These are phyloP conservation scores for Rhodotorula sp. DNA, from an alignment of 1,284 basidiomycete species.

Conservation along the genomic window DNA sequence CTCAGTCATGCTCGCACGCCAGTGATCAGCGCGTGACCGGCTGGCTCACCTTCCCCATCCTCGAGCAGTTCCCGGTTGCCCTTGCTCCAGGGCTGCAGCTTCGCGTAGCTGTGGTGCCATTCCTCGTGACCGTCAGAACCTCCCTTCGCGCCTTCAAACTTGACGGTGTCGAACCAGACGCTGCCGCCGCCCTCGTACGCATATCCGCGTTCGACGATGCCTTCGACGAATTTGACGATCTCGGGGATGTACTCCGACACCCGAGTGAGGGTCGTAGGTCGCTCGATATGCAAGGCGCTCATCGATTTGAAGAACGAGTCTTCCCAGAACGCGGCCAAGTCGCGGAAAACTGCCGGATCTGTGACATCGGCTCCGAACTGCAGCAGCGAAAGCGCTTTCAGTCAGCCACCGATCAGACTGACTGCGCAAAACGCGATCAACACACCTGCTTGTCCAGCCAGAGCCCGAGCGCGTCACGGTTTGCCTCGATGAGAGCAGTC, in stretches of 20 bases:
- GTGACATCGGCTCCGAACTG: conserved; percentile 77
- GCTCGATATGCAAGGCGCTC: conserved; percentile 77
- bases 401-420: not conserved
- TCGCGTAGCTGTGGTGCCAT: conserved; percentile 80
- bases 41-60: conserved; percentile 78
- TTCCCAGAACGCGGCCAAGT: conserved; percentile 88
- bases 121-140: conserved; percentile 43
- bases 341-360: conserved; percentile 81
- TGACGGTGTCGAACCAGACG: conserved; percentile 90
- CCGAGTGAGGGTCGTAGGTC: conserved; percentile 86
- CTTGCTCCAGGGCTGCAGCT: conserved; percentile 92
- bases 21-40: not conserved
- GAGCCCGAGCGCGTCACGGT: conserved; percentile 70
- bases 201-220: conserved; percentile 83
- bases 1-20: not conserved
- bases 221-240: conserved; percentile 83
- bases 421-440: not conserved
- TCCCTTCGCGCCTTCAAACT: conserved; percentile 70
- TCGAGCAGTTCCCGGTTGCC: conserved; percentile 86
- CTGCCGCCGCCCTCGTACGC: conserved; percentile 77
- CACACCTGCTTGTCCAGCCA: conserved; percentile 72
- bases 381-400: conserved; percentile 8
- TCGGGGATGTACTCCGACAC: conserved; percentile 98
- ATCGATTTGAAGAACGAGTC: conserved; percentile 88
- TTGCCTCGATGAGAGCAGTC: conserved; percentile 64